Conservation (phyloP, 352 stramenopile genomes). For the Pythium dissotocum region DNA sequence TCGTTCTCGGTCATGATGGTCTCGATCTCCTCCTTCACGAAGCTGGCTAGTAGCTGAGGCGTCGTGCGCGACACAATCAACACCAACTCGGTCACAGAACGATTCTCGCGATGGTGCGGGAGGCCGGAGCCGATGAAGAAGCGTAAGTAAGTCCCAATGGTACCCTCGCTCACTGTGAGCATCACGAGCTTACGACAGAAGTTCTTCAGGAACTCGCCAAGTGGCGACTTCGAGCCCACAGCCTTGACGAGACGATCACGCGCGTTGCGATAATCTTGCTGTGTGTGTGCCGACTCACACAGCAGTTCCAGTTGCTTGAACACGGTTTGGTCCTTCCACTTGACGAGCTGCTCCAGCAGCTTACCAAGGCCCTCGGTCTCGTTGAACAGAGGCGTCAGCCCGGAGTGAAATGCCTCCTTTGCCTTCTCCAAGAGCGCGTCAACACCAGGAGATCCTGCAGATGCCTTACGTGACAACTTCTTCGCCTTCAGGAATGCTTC, state of each 20-base stretch:
- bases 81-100: constrained; percentile 55
- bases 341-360: constrained; percentile 60
- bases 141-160: constrained; percentile 36
- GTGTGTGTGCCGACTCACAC: constrained; percentile 52
- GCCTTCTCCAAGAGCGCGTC: constrained; percentile 29
- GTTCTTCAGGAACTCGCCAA: constrained; percentile 82
- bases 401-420: constrained; percentile 38
- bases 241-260: constrained; percentile 75
- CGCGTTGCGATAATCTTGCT: constrained; percentile 48
- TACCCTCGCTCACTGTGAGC: constrained; percentile 60
- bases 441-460: constrained; percentile 18
- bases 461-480: constrained; percentile 36
- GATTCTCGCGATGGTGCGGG: constrained; percentile 45
- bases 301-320: constrained; percentile 72
- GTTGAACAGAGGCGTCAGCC: constrained; percentile 52
- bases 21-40: constrained; percentile 53
- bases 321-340: constrained; percentile 78
- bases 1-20: constrained; percentile 40
- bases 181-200: constrained; percentile 80
- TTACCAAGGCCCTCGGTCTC: constrained; percentile 58
- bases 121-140: constrained; percentile 40
- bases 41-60: constrained; percentile 52
- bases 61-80: constrained; percentile 48
- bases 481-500: constrained; percentile 52
- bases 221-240: constrained; percentile 73